These are phyloP conservation scores for Amanita inopinata DNA, from an alignment of 768 basidiomycete species.

Conservation along the genomic window DNA sequence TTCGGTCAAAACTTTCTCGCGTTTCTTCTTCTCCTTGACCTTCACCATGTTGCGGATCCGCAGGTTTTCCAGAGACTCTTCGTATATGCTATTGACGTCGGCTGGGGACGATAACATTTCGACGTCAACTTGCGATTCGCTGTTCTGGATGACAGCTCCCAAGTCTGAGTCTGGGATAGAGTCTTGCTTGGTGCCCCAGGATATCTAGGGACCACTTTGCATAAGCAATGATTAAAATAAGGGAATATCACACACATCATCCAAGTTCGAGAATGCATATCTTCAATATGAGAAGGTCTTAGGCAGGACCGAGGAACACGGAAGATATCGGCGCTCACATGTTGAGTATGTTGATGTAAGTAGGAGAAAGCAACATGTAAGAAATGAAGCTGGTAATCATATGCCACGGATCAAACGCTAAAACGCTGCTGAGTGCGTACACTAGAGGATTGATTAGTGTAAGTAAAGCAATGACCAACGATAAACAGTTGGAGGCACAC, in stretches of 20 bases:
- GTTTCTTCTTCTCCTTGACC: constrained; percentile 17
- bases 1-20: constrained; percentile 20
- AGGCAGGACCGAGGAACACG: neutral
- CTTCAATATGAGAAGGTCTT: constrained; percentile 28
- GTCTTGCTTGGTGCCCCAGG: constrained; percentile 96
- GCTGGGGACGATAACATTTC: constrained; percentile 76
- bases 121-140: constrained; percentile 75
- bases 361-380: constrained; percentile 80
- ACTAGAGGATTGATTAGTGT: constrained; percentile 27
- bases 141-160: constrained; percentile 75
- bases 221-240: neutral
- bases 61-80: constrained; percentile 73
- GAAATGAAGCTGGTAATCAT: constrained; percentile 86
- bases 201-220: constrained; percentile 40
- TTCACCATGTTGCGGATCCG: constrained; percentile 24
- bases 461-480: neutral
- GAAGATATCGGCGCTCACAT: constrained; percentile 40
- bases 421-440: constrained; percentile 64
- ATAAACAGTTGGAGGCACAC: constrained; percentile 17
- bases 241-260: constrained; percentile 48
- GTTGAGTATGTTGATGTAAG: constrained; percentile 67
- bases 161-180: constrained; percentile 64
- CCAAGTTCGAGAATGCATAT: constrained; percentile 79
- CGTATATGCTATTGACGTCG: constrained; percentile 77
- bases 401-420: constrained; percentile 96